Conservation (phyloP, 1,284 basidiomycete genomes). For the Omphalotus olearius region DNA sequence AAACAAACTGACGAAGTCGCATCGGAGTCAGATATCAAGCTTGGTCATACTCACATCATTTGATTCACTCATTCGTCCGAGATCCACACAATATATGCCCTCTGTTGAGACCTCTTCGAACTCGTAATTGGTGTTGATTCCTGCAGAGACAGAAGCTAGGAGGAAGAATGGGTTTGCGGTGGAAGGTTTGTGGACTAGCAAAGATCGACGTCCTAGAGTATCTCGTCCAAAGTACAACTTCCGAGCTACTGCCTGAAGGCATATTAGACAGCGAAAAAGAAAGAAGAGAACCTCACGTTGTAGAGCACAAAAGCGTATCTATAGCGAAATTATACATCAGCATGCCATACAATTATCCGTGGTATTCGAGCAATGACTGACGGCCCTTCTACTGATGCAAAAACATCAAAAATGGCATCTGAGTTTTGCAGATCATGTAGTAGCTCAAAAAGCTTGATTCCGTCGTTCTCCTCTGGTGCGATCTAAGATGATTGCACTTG, state of each 20-base stretch:
- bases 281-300: slow-evolving; percentile 44
- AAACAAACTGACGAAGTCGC: no score
- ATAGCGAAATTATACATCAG: slow-evolving; percentile 8
- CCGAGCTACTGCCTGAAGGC: slow-evolving; percentile 36
- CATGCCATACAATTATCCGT: slow-evolving; percentile 4
- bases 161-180: slow-evolving; percentile 47
- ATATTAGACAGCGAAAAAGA: neutral
- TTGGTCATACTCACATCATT: slow-evolving; percentile 21
- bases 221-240: slow-evolving; percentile 82
- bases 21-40: neutral
- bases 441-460: slow-evolving; percentile 56
- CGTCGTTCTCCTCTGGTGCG: slow-evolving; percentile 70
- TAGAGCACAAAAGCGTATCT: slow-evolving; percentile 86
- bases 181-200: slow-evolving; percentile 66
- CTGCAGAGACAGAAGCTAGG: slow-evolving; percentile 64
- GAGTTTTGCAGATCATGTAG: slow-evolving; percentile 37
- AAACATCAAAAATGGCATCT: slow-evolving; percentile 43
- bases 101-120: slow-evolving; percentile 66
- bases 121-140: slow-evolving; percentile 34
- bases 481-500: slow-evolving; percentile 32
- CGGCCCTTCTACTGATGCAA: slow-evolving; percentile 82
- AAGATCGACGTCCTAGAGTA: slow-evolving; percentile 86
- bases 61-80: slow-evolving; percentile 25
- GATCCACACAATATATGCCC: slow-evolving; percentile 50
- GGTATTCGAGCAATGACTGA: slow-evolving; percentile 38